Evolutionary conservation across 2,329 filamentous ascomycete species (phyloP), one percentile per base, ranked within the genome.

Genomic region (Hymenoscyphus fraxineus): DNA sequence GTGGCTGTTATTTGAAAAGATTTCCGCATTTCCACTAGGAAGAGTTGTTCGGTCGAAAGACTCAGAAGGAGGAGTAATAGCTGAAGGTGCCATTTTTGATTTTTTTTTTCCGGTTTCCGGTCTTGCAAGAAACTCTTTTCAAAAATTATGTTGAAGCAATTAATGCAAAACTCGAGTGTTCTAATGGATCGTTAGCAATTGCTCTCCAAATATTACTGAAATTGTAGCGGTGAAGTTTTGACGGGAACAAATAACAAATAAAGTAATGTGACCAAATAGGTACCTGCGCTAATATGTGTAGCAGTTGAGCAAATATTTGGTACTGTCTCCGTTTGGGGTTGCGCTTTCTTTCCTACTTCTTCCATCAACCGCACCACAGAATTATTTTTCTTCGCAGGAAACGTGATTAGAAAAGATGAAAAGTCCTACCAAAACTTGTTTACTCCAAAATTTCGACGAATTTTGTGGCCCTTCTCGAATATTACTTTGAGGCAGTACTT

Each of bases 31-130:
- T 9, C 44, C 44, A 22, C 19, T 51, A 22, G 44, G 44, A 19
- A 57, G 16, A 55, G 47, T 54, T 64, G 40, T 12, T n/a, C 64
- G 66, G 19, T 69, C 39, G 38, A 57, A 64, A 35, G 64, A 57
- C 41, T 57, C 60, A 15, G 62, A 59, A 2, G 66, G 55, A 51
- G 66, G 61, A 55, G 59, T 70, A 60, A 71, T 69, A 63, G 71
- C 72, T 64, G 71, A 71, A 58, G 71, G 71, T 15, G 70, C 67
- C 72, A 73, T 73, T 27, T 58, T 66, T 35, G 44, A 6, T 65
- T 38, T 65, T 31, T 38, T 65, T 31, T 16, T 41, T 62, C 19
- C 12, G 3, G n/a, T n/a, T 51, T 51, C 22, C 22, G 1, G 19
- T 2, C 3, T 51, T 22, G 44, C 1, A 47, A 47, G n/a, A 47